A percentile compares a stretch with the other conserved stretches of the same genome.
These are phyloP conservation scores for Ogataea angusta DNA, from an alignment of 805 yeast species.

Conservation along the genomic window DNA sequence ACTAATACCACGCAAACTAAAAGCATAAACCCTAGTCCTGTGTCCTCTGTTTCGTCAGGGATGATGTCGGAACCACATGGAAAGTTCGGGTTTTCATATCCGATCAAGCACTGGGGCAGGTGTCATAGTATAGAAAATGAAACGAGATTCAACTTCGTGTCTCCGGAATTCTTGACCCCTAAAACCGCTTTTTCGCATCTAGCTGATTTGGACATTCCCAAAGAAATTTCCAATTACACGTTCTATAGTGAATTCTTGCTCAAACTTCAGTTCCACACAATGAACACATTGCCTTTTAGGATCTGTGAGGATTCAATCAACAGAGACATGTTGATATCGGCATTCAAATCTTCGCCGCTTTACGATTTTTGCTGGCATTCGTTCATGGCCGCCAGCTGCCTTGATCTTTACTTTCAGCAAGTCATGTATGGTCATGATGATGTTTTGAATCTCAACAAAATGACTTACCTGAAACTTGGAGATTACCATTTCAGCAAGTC, in stretches of 20 bases:
- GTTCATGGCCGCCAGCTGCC: constrained; percentile 16
- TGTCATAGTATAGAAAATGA: background rate
- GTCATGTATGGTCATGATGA: constrained; percentile 20
- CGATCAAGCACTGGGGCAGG: background rate
- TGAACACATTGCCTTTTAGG: constrained; percentile 19
- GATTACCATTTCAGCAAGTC: constrained; percentile 24
- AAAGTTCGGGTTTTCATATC: constrained; percentile 1
- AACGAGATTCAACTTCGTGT: constrained; percentile 6
- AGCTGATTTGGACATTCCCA: constrained; percentile 9
- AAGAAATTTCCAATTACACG: constrained; percentile 17
- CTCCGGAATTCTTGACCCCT: constrained; percentile 18
- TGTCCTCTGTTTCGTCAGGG: constrained; percentile 9
- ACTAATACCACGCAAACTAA: constrained; percentile 1
- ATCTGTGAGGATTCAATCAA: constrained; percentile 17
- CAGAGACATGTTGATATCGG: constrained; percentile 12
- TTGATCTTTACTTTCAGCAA: constrained; percentile 24
- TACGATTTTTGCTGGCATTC: constrained; percentile 23
- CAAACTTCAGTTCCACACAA: constrained; percentile 16
- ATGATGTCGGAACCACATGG: background rate
- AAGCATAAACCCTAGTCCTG: constrained; percentile 6
- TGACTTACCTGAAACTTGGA: constrained; percentile 19
- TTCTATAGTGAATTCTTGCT: constrained; percentile 17
- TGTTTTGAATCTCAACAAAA: constrained; percentile 17
- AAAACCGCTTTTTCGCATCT: constrained; percentile 18
- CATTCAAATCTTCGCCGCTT: constrained; percentile 9